phyloP scores from a whole-genome alignment of 2,329 filamentous ascomycete genomes.

The Fusarium concolor region DNA sequence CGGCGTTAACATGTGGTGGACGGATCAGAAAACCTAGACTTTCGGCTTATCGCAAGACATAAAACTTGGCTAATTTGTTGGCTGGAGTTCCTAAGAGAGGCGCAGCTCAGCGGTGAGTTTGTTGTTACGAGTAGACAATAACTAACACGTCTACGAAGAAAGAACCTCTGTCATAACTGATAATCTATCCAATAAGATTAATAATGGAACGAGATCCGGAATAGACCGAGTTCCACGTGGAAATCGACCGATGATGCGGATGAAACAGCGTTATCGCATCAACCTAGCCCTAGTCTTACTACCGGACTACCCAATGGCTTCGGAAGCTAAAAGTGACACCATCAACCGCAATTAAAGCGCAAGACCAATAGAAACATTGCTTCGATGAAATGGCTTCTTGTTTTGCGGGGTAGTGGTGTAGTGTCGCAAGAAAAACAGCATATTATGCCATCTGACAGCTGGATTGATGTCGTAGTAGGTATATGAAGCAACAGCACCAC shows the following conservation, averaged over 20 bases:
- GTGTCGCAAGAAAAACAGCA: constrained; percentile 12
- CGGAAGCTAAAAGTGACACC: constrained; percentile 7
- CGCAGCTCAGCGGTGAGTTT: too few species aligned
- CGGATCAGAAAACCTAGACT: too few species aligned
- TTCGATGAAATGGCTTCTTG: background rate
- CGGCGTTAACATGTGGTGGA: too few species aligned
- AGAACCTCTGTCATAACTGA: too few species aligned
- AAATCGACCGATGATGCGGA: background rate
- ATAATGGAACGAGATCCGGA: too few species aligned
- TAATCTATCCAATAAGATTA: too few species aligned
- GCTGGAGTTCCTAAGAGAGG: too few species aligned
- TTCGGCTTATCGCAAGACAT: too few species aligned
- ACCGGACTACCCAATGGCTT: background rate
- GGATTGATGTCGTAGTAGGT: background rate
- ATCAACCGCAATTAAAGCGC: background rate
- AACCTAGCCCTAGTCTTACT: background rate
- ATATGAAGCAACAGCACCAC: background rate
- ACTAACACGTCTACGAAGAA: too few species aligned
- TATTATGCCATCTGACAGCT: constrained; percentile 16
- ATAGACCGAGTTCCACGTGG: too few species aligned
- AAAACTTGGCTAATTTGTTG: too few species aligned
- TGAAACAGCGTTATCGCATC: background rate
- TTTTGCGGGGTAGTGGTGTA: background rate
- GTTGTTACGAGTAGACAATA: too few species aligned
- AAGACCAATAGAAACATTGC: background rate